Base-by-base conservation (phyloP, 371 early-diverging fungal species). In the Rhizopus sp. region DNA sequence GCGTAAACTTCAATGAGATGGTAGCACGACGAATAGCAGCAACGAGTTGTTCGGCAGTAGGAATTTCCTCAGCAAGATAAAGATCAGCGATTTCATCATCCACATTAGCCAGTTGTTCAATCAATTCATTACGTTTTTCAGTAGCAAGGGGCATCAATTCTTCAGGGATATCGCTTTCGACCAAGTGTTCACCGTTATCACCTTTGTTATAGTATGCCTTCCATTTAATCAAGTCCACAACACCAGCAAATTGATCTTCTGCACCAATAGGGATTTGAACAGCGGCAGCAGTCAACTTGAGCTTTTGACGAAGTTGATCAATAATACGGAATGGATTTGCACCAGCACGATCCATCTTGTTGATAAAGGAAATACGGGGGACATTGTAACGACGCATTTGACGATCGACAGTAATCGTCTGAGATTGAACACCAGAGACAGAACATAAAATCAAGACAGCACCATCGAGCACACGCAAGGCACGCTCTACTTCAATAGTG, bases 391-490 rank as follows among this genome's bases (percentile, higher is more conserved):
- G 87, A 77, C 88, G 89, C 93, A 92, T 93, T 69, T 94, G 94
- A 61, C 93, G 89, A 74, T 96, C 96, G 29, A 98, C 98, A 8
- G 98, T 98, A 59, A 95, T 95, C 17, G 97, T 97, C 83, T 98
- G 97, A 62, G 86, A 83, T 71, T 92, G 89, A 23, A 94, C 95
- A 61, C 95, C 95, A 60, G 87, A 80, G 50, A 93, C 93, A 53
- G 91, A 84, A 70, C 93, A 92, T 61, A 94, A 74, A 37, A 94
- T 91, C 57, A 93, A 71, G 9, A 94, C 87, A 38, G 93, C 94
- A 72, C 94, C 94, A 72, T 94, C 95, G 63, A 94, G 76, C 32
- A 94, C 94, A 62, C 94, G 90, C 63, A 94, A 76, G 16, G 95
- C 93, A 63, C 94, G 84, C 70, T 94, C 95, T 9, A 94, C 94